Base-by-base conservation (phyloP, 1,284 basidiomycete species). In the Rhodotorula mucilaginosa region DNA sequence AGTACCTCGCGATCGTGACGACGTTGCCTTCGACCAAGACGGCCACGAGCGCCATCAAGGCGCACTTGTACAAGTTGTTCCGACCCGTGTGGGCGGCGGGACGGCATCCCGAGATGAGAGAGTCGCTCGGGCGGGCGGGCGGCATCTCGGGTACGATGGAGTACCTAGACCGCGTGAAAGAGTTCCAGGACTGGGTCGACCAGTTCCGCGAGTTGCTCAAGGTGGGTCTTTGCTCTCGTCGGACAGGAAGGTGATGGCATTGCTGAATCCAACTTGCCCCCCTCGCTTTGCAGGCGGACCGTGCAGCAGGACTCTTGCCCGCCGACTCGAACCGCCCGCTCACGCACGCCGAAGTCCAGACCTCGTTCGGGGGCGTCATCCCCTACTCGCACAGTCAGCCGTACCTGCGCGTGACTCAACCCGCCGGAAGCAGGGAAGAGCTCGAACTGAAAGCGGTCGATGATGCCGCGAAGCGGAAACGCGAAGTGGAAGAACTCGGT, bases 11-110 rank as follows among this genome's bases (percentile, higher is more conserved):
- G 58, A 93, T 97, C 74, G 92, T 94, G 34, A 49, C 60, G 7
- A 83, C 84, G 49, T 80, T 83, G 0, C 86, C 94, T 26, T 85
- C 87, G 78, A 96, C 93, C 3, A 84, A 85, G 1, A 95, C 94
- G 5, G 80, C 86, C 1, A 80, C 85, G 47, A 89, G 89, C 72
- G 92, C 92, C 0, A 86, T 97, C 76, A 96, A 97, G 80, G 89
- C 91, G 0, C 96, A 99, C 79, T 80, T 99, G 47, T 98, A 97
- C 86, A 93, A 96, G 80, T 82, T 98, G 34, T 87, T 97, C 81
- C 87, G 90, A 0, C 91, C 93, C 0, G 89, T 89, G 0, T 83
- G 98, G 47, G 84, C 83, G 26, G 78, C 75, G 3, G 78, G 80
- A 2, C 44, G 84, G 49, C 88, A 93, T 77, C 84, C 83, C 0